phyloP scores from a whole-genome alignment of 176 grass and related monocot species.

The Musa acuminata region DNA sequence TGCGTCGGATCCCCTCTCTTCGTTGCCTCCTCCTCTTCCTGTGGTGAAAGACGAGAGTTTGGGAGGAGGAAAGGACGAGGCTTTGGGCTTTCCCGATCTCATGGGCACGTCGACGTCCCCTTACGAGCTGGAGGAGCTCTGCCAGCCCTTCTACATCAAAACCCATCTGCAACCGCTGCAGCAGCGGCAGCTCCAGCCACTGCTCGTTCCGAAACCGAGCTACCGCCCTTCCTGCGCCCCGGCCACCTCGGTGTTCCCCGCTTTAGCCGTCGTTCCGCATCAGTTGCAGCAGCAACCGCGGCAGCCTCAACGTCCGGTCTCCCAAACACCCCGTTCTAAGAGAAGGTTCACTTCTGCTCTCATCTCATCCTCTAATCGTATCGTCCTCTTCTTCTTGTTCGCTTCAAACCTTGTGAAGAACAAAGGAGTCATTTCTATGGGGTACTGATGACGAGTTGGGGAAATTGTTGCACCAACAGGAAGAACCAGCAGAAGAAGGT shows the following conservation, averaged over 20 bases:
- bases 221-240: not conserved
- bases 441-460: no score
- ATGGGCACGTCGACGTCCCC: not conserved
- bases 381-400: no score
- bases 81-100: not conserved
- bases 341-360: constrained; percentile 8
- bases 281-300: not conserved
- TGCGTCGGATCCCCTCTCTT: not conserved
- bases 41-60: no score
- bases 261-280: not conserved
- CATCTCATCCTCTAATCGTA: no score
- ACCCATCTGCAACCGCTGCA: not conserved
- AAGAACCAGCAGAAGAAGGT: constrained; percentile 85
- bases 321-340: constrained; percentile 9
- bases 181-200: not conserved
- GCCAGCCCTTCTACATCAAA: not conserved
- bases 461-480: constrained; percentile 22
- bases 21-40: not conserved
- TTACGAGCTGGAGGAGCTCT: constrained; percentile 11
- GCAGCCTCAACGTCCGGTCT: not conserved
- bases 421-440: no score
- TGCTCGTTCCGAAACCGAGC: not conserved
- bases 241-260: not conserved
- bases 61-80: not conserved
- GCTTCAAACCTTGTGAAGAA: no score